Evolutionary conservation across 306 rosid genomes (phyloP), one percentile per base, ranked within the genome.

Genomic region (Dalbergia oliveri): DNA sequence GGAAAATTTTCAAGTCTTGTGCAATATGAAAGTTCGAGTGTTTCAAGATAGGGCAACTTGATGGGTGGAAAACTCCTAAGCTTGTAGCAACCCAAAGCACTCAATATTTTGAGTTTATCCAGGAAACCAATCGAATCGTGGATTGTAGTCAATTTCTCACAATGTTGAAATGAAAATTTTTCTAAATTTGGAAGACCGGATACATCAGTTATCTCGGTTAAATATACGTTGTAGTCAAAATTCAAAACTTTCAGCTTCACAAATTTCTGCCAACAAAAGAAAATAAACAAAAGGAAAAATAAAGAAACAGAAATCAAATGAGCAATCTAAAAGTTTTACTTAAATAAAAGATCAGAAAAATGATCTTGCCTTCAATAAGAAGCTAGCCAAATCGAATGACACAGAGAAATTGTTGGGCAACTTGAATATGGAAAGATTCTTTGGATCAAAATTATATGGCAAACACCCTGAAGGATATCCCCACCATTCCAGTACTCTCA

Each of bases 71-170:
- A 4, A 69, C 45, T 14, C 1, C 11, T 4, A 13, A 74, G 56
- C 14, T 23, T 8, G 0, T 0, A 0, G 11, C 69, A 59, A 0
- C 0, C 0, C 0, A 0, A 0, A 58, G 37, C 11, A n/a, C 8
- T 56, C 66, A 72, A 37, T 1, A n/a, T 5, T 39, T 4, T 39
- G 18, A 72, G 77, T 35, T 72, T 54, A 72, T 4, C 11, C n/a
- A 54, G 5, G 3, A 10, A 14, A 3, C 72, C 63, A 49, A 76
- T 13, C 0, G 63, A 76, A 3, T 33, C 5, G 23, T 63, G 51
- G 6, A 76, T 5, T 47, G 16, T 1, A 1, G 1, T 44, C 21
- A 57, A 6, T 14, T 43, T 35, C 1, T 0, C 0, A 35, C 71
- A 75, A 15, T 0, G 0, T 31, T 15, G 7, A 26, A 62, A 12